phyloP scores from a whole-genome alignment of 2,329 filamentous ascomycete species.

The Cladosporium sp. region DNA sequence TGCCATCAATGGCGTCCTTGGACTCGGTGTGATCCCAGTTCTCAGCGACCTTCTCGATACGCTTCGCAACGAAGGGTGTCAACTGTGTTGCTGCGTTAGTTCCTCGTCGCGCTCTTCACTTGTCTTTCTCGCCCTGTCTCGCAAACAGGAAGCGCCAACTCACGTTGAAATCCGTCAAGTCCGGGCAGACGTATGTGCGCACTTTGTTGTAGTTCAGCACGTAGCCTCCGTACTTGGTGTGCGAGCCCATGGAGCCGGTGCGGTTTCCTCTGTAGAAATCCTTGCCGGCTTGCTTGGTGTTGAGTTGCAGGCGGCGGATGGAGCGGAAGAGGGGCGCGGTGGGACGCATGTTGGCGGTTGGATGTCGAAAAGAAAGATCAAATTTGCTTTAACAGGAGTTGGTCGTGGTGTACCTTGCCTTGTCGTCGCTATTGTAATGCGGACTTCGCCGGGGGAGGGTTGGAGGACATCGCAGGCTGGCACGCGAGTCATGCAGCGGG shows the following conservation, averaged over 20 bases:
- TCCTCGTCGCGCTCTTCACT: too few species aligned
- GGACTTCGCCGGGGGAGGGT: background rate
- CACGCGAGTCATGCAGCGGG: too few species aligned
- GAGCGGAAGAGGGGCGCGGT: slow-evolving; percentile 64
- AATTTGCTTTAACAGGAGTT: too few species aligned
- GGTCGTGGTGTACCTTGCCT: too few species aligned
- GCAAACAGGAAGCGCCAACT: slow-evolving; percentile 10
- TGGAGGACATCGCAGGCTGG: too few species aligned
- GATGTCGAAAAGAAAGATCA: too few species aligned
- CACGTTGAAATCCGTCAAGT: slow-evolving; percentile 69
- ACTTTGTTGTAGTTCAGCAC: slow-evolving; percentile 81
- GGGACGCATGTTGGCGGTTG: slow-evolving; percentile 48
- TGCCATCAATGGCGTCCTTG: slow-evolving; percentile 26
- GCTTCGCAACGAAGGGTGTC: slow-evolving; percentile 70
- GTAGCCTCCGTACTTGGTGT: slow-evolving; percentile 82
- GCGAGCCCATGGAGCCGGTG: slow-evolving; percentile 78
- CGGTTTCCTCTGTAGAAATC: slow-evolving; percentile 98
- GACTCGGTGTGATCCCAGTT: slow-evolving; percentile 41
- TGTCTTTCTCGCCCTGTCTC: too few species aligned
- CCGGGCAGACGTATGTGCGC: slow-evolving; percentile 81
- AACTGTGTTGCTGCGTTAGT: too few species aligned
- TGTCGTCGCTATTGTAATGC: too few species aligned
- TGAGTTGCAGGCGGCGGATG: slow-evolving; percentile 73
- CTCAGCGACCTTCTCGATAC: slow-evolving; percentile 51
- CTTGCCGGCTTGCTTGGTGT: slow-evolving; percentile 87